phyloP scores from a whole-genome alignment of 306 rosid genomes.

The Echinosophora koreensis region DNA sequence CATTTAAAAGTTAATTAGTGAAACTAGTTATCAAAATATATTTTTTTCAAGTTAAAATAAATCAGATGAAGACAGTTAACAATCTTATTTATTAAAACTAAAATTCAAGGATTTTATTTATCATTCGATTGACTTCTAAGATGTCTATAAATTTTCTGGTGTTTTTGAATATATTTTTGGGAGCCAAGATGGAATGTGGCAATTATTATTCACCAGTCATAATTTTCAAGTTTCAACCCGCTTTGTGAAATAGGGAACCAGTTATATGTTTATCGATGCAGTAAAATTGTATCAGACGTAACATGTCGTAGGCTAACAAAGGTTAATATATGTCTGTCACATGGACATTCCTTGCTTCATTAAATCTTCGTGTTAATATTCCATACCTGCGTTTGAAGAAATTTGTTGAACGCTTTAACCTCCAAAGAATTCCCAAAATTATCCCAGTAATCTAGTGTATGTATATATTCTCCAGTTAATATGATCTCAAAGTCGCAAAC shows the following conservation, averaged over 20 bases:
- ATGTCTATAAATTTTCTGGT: background rate
- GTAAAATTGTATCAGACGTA: slow-evolving; percentile 35
- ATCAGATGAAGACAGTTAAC: background rate
- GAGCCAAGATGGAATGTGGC: background rate
- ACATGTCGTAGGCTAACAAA: slow-evolving; percentile 31
- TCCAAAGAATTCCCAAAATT: slow-evolving; percentile 40
- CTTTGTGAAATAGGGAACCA: slow-evolving; percentile 17
- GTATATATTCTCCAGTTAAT: too few relatives aligned
- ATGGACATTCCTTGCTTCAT: slow-evolving; percentile 45
- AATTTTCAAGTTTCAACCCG: slow-evolving; percentile 27
- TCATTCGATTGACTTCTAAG: background rate
- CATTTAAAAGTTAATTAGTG: background rate
- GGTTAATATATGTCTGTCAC: slow-evolving; percentile 33
- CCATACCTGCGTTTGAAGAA: slow-evolving; percentile 31
- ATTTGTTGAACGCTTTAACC: slow-evolving; percentile 46
- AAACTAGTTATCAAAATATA: slow-evolving; percentile 1
- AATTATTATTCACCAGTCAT: slow-evolving; percentile 12
- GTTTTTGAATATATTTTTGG: background rate
- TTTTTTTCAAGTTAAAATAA: background rate
- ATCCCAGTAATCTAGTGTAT: background rate
- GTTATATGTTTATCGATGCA: slow-evolving; percentile 2
- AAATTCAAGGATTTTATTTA: background rate
- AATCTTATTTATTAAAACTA: background rate
- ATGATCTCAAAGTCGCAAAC: too few relatives aligned
- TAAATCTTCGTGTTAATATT: slow-evolving; percentile 31